These are phyloP conservation scores for Tilletia setariae DNA, from an alignment of 1,284 basidiomycete species.

Conservation along the genomic window DNA sequence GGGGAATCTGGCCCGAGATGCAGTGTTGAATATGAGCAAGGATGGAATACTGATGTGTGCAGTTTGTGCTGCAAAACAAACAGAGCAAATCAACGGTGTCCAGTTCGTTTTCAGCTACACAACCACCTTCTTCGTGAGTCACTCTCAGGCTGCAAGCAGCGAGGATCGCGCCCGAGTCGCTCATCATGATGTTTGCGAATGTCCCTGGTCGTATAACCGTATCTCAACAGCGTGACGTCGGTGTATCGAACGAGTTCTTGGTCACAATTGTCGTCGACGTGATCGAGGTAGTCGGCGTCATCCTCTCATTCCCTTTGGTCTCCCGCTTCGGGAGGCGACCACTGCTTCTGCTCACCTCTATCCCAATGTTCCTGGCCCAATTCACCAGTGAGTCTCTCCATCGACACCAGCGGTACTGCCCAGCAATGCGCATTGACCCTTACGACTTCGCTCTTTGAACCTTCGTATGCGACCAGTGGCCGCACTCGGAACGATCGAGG, in stretches of 20 bases:
- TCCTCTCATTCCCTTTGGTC: conserved; percentile 56
- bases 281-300: conserved; percentile 56
- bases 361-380: conserved; percentile 57
- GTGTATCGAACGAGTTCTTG: conserved; percentile 55
- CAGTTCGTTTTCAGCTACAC: conserved; percentile 57
- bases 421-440: no score
- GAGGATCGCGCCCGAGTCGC: no score
- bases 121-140: conserved; percentile 34
- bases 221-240: no score
- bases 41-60: conserved; percentile 16
- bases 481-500: conserved; percentile 15
- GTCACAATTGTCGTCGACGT: conserved; percentile 55
- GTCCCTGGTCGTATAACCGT: no score
- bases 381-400: no score
- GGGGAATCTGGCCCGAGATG: not conserved
- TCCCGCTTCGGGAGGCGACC: conserved; percentile 58
- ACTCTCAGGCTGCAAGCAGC: no score
- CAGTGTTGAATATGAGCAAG: no score
- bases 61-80: conserved; percentile 46
- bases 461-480: no score
- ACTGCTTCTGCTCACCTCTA: conserved; percentile 55
- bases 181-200: no score
- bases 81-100: conserved; percentile 49
- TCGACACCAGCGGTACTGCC: no score
- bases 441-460: no score